Base-by-base conservation (phyloP, 768 basidiomycete species). In the Coprinopsis sp. region DNA sequence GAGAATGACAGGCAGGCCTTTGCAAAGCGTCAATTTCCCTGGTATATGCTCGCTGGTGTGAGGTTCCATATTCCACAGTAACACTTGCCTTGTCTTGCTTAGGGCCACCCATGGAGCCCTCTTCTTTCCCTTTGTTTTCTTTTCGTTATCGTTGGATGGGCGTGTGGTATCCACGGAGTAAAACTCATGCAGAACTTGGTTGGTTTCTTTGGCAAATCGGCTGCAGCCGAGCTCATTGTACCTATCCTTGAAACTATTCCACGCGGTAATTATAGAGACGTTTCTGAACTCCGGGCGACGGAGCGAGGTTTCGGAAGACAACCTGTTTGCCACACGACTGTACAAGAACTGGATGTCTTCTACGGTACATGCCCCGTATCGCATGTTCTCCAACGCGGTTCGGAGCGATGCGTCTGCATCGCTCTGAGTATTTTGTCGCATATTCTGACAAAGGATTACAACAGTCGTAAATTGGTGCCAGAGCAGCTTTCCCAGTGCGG, bases 401-500 rank as follows among this genome's bases (percentile, higher is more conserved):
- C 65, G 38, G 28, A 66, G 58, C 37, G 46, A 52, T 2, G 36
- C 27, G 53, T 71, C 66, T 1, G 58, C 53, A 11, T 33, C 14
- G 3, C 21, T 23, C 4, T 14, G 11, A 6, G 25, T 18, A 4
- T 3, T n/a, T 39, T 38, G 38, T 5, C 46, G 4, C 60, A 55
- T 52, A 37, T 61, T 58, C 41, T 55, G 37, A 1, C 30, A 22
- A 6, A 60, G 37, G 16, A 54, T 55, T 4, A 66, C 58, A n/a
- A 64, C 60, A n/a, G 57, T 60, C 3, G 49, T 61, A 7, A 66
- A 42, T 29, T 61, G 59, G 46, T 62, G 62, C 63, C 63, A 66
- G 2, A 62, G 25, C 3, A 57, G 52, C 38, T 62, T 62, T 2
- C 63, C 60, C 2, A 63, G 50, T 12, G 53, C 52, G 22, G 47